Evolutionary conservation across 1,284 basidiomycete species (phyloP), one percentile per base, ranked within the genome.

Genomic region (Puccinia novopanici): DNA sequence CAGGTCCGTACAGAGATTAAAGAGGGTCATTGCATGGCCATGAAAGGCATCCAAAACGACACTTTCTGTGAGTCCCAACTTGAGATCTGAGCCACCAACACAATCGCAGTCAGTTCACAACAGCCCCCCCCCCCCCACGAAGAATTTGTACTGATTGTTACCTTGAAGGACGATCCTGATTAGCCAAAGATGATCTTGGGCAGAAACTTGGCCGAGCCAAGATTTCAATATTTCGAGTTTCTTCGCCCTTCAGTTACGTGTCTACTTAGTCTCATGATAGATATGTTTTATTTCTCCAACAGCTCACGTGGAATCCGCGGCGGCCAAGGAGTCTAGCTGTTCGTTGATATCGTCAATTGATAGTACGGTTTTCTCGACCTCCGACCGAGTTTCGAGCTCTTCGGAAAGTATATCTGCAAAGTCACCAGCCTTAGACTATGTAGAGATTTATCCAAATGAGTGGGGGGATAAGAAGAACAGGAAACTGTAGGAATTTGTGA

Each of bases 1-100:
- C 54, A 98, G 87, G 85, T 98, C 95, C 0, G 94, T 95, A 84
- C 93, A 97, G 0, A 93, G 93, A 84, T 97, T 97, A 88, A 92
- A 98, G 3, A 96, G 87, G 84, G 93, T 92, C 81, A 92, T 90
- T 0, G 95, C 94, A 82, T 97, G 93, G 1, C 92, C 92, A 85
- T 98, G 95, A 84, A 96, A 93, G 4, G 93, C 91, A 0, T 90
- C 87, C 82, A 98, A 91, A 0, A 98, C 91, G 0, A 92, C 93
- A 15, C 91, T 93, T 85, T 97, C 95, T 67, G 86, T 82, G 19
- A 88, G 84, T 3, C 86, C 86, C 45, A 88, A 86, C 48, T 87
- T 86, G 45, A 88, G 84, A 75, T 88, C 87, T 88, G 73, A 13
- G 37, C 40, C 34, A 42, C 22, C 42, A 10, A 50, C n/a, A 30